These are phyloP conservation scores for Coemansia erecta DNA, from an alignment of 192 early-diverging fungal species.

Conservation along the genomic window DNA sequence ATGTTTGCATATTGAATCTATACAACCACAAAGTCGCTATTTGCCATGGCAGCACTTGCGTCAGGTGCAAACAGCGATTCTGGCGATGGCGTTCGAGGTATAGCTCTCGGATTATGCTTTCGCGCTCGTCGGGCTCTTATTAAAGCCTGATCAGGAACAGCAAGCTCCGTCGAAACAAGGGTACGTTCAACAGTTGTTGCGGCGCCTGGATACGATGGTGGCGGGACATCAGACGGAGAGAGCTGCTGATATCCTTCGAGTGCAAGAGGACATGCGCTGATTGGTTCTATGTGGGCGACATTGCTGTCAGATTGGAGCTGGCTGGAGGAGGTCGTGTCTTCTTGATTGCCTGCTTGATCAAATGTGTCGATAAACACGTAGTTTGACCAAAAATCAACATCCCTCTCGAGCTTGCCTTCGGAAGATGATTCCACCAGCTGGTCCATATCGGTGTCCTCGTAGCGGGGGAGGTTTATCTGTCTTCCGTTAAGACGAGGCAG, in stretches of 20 bases:
- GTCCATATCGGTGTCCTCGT: slow-evolving; percentile 32
- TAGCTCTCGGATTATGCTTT: not conserved
- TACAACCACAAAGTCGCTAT: not conserved
- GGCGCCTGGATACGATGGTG: slow-evolving; percentile 11
- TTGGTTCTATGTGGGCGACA: not conserved
- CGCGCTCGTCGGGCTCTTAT: not conserved
- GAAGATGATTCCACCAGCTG: slow-evolving; percentile 31
- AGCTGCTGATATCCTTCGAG: slow-evolving; percentile 12
- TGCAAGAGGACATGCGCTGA: slow-evolving; percentile 3
- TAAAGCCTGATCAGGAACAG: slow-evolving; percentile 1
- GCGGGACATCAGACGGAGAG: not conserved
- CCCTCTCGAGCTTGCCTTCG: slow-evolving; percentile 16
- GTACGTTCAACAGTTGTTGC: slow-evolving; percentile 6
- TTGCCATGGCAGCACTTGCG: not conserved
- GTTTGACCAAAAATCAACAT: slow-evolving; percentile 37
- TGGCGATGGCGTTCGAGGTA: not conserved
- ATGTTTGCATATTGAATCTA: not conserved
- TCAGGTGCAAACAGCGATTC: too few relatives aligned
- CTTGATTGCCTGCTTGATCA: not conserved
- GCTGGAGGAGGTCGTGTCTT: not conserved
- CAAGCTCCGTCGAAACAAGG: not conserved
- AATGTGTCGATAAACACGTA: slow-evolving; percentile 41
- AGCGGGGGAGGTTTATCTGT: slow-evolving; percentile 35
- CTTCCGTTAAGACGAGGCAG: slow-evolving; percentile 24
- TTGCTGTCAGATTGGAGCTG: not conserved